Evolutionary conservation across 2,329 filamentous ascomycete genomes (phyloP), one percentile per base, ranked within the genome.

Genomic region (Hymenoscyphus scutula): DNA sequence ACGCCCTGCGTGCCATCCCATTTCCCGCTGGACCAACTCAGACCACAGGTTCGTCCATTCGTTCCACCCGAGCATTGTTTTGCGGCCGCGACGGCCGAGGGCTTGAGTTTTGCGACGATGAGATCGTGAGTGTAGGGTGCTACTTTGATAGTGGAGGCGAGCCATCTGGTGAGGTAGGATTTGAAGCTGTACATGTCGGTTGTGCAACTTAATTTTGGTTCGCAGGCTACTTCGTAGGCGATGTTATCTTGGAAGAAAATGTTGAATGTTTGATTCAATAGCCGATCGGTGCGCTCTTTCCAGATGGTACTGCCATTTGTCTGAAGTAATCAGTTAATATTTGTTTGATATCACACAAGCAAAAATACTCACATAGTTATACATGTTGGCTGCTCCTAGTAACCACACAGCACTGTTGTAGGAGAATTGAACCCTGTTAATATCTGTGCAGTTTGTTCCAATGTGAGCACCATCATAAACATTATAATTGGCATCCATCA

Each of bases 341-440:
- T 45, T 37, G 61, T 53, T 15, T 27, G 84, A 62, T 89, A 70
- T 74, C 88, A 86, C 75, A 83, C 85, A 80, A 88, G 82, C n/a
- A 84, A 81, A 0, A 81, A 77, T 53, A 68, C 78, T 67, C 74
- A 82, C 80, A 37, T 88, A 72, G 66, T 81, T 81, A 64, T 76
- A 78, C 71, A 80, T 77, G 64, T 76, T 77, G 3, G 78, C 77
- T 13, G 74, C 74, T 27, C 79, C 78, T 66, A 87, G 82, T 59
- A 91, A 75, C 75, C 82, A 87, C 63, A 89, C 83, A 48, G 86
- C 89, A 13, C 82, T 80, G 73, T 90, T 91, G 77, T 90, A 90
- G 2, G 84, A 83, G 85, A 88, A 92, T 74, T 89, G 84, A 30
- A 83, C 80, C 60, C 76, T 75, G 73, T 88, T 84, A 67, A 83